Conservation (phyloP, 2,329 filamentous ascomycete genomes). For the Xylariaceae sp. region DNA sequence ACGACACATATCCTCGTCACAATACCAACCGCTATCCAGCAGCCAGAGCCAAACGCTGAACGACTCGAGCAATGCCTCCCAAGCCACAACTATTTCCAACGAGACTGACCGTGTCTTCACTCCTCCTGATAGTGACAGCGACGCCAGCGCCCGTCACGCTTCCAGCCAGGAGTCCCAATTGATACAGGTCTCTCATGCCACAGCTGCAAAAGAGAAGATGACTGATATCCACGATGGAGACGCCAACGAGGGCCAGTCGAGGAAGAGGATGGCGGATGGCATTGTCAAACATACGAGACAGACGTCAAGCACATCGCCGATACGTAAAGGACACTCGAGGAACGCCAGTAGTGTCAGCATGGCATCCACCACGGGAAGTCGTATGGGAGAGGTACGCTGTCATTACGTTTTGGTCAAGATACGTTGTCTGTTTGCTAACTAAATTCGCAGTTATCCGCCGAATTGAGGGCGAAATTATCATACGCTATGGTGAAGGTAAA, state of each 20-base stretch:
- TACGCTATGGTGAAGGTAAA: conserved; percentile 95
- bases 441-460: conserved; percentile 33
- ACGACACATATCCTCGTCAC: conserved; percentile 8
- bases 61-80: conserved; percentile 37
- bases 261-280: conserved; percentile 76
- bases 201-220: conserved; percentile 49
- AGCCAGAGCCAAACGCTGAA: conserved; percentile 21
- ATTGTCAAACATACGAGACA: conserved; percentile 54
- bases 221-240: conserved; percentile 30
- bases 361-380: conserved; percentile 58
- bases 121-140: conserved; percentile 38
- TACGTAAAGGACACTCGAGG: conserved; percentile 57
- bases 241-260: conserved; percentile 35
- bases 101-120: conserved; percentile 40
- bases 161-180: conserved; percentile 55
- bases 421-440: conserved; percentile 16
- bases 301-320: conserved; percentile 41
- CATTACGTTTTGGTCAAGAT: conserved; percentile 8
- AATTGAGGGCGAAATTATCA: conserved; percentile 77
- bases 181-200: conserved; percentile 54
- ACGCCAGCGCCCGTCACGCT: conserved; percentile 33
- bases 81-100: conserved; percentile 38
- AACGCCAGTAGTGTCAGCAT: conserved; percentile 66
- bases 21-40: conserved; percentile 8
- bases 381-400: conserved; percentile 64